Percentiles rank a stretch among this genome's conserved stretches.
These are phyloP conservation scores for Zymoseptoria brevis DNA, from an alignment of 2,329 filamentous ascomycete species.

Conservation along the genomic window DNA sequence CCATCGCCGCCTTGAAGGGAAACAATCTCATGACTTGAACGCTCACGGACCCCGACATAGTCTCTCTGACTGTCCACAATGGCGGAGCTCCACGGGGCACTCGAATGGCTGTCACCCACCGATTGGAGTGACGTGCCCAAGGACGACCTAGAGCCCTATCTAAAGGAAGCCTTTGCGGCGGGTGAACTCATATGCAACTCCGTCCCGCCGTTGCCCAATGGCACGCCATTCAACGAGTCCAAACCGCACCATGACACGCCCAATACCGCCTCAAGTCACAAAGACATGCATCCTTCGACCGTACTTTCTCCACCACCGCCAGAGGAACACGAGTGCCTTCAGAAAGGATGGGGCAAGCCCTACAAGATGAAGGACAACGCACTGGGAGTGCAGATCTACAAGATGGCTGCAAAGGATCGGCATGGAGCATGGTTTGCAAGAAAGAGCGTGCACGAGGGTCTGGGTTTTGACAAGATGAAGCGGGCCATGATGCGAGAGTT, in stretches of 20 bases:
- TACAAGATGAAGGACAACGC: constrained; percentile 73
- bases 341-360: constrained; percentile 78
- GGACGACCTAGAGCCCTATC: constrained; percentile 34
- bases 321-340: constrained; percentile 52
- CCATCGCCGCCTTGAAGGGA: neutral
- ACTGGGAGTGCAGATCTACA: constrained; percentile 68
- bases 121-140: constrained; percentile 39
- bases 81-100: constrained; percentile 39
- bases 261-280: constrained; percentile 42
- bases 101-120: constrained; percentile 37
- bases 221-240: constrained; percentile 37
- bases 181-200: constrained; percentile 69
- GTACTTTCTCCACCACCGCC: constrained; percentile 44
- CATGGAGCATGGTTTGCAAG: constrained; percentile 86
- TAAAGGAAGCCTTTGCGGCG: constrained; percentile 39
- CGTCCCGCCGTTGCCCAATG: constrained; percentile 53
- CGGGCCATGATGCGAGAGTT: constrained; percentile 72
- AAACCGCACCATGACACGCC: constrained; percentile 52
- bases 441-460: constrained; percentile 69
- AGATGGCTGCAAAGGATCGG: constrained; percentile 68
- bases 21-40: neutral
- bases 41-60: neutral
- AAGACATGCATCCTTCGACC: constrained; percentile 46
- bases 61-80: constrained; percentile 17
- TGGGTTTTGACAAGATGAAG: constrained; percentile 72